phyloP scores from a whole-genome alignment of 306 rosid genomes.

The Notholithocarpus densiflorus region DNA sequence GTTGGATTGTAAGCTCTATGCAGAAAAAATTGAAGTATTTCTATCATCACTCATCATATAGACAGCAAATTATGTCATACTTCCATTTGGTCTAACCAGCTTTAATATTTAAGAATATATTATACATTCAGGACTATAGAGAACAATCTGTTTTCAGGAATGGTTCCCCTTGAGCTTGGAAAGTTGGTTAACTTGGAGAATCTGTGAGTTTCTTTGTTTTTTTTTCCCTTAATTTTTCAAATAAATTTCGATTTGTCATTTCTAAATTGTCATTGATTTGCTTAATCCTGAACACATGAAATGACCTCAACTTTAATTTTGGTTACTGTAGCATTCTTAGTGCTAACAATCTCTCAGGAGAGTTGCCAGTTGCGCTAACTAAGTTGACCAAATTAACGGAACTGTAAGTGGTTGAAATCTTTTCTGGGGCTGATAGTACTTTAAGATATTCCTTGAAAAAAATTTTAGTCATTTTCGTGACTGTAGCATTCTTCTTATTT shows the following conservation, averaged over 20 bases:
- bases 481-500: background rate
- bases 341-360: slow-evolving; percentile 24
- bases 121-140: slow-evolving; percentile 15
- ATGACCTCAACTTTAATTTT: background rate
- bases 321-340: background rate
- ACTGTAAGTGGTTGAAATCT: slow-evolving; percentile 12
- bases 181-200: background rate
- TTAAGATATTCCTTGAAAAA: background rate
- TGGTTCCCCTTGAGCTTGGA: slow-evolving; percentile 5
- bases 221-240: background rate
- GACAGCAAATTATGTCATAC: background rate
- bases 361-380: slow-evolving; percentile 12
- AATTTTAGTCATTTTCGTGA: too few relatives aligned
- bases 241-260: background rate
- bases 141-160: slow-evolving; percentile 6
- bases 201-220: slow-evolving; percentile 11
- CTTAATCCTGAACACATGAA: background rate
- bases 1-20: too few relatives aligned
- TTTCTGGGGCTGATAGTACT: background rate
- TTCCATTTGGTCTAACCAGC: background rate
- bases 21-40: too few relatives aligned
- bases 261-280: background rate
- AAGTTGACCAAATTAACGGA: background rate
- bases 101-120: background rate
- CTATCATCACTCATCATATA: too few relatives aligned